Evolutionary conservation across 768 basidiomycete genomes (phyloP), one percentile per base, ranked within the genome.

Genomic region (Cyathus striatus): DNA sequence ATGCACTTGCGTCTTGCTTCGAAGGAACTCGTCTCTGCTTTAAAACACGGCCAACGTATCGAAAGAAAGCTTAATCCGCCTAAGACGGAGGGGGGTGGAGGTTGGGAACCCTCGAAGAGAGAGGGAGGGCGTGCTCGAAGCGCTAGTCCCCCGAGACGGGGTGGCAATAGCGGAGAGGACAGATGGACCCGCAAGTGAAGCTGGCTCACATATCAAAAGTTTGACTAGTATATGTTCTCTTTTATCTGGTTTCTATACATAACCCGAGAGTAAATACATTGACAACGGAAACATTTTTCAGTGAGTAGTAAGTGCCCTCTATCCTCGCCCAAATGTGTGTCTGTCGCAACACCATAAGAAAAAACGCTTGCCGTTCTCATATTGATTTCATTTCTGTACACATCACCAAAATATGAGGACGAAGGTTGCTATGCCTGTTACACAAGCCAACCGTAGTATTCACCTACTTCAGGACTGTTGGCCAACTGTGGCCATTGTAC

Each of bases 1-100:
- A 96, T 97, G 91, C 94, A 97, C 68, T 72, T 97, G 24, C 83
- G 90, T 12, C 75, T 91, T 17, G 89, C 94, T 4, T 88, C 91
- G 23, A 82, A 86, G 57, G 82, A 90, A 9, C 76, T 96, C 10
- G 86, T 90, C 2, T 78, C 76, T 34, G 80, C 85, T 6, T 68
- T 97, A 42, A 78, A 81, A 14, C 82, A 79, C 34, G 90, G 90
- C 12, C 94, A 97, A 60, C 76, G 87, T 32, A 52, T 96, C 24
- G 91, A 93, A 52, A 73, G 91, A 41, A 80, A 85, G 45, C 56
- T 88, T 36, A 75, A 92, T 54, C 89, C 88, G 5, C 53, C 67
- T 10, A 83, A 82, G 55, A 68, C 60, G 7, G 78, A 76, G 24
- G 73, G 68, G 3, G 85, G 84, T 6, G 85, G 78, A 10, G 86